These are phyloP conservation scores for Penicillium sclerotigenum DNA, from an alignment of 2,329 filamentous ascomycete species.

Conservation along the genomic window DNA sequence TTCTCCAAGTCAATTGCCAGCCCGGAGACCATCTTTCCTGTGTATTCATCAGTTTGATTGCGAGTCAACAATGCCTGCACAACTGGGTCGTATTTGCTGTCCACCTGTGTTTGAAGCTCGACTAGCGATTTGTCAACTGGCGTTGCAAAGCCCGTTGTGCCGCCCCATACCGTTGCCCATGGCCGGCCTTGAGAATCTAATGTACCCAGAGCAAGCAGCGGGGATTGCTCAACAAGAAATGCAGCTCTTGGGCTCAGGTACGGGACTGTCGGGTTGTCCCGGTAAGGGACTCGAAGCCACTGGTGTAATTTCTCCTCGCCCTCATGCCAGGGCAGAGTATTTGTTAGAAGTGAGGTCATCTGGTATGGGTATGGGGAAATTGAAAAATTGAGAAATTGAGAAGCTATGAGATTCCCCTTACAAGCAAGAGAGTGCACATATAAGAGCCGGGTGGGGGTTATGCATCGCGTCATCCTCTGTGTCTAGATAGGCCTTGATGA, in stretches of 20 bases:
- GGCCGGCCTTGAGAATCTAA: conserved; percentile 63
- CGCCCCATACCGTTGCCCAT: conserved; percentile 80
- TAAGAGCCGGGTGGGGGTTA: not conserved
- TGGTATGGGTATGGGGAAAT: too few relatives aligned
- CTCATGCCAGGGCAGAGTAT: not conserved
- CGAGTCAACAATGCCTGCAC: conserved; percentile 55
- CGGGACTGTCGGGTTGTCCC: not conserved
- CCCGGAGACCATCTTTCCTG: conserved; percentile 56
- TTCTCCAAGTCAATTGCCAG: conserved; percentile 63
- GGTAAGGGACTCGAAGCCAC: not conserved
- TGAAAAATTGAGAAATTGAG: not conserved
- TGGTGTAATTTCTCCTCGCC: not conserved
- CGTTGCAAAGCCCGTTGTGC: conserved; percentile 64
- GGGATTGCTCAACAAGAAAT: conserved; percentile 58
- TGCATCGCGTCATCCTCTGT: conserved; percentile 4
- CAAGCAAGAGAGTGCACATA: not conserved
- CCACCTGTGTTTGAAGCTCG: conserved; percentile 61
- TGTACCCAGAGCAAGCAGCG: conserved; percentile 70
- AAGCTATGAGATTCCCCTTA: not conserved
- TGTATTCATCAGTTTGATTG: not conserved
- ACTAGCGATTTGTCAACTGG: conserved; percentile 62
- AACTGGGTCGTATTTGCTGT: conserved; percentile 66
- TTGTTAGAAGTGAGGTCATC: not conserved
- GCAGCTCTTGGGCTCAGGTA: conserved; percentile 43
- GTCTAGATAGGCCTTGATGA: too few relatives aligned